Conservation (phyloP, 768 basidiomycete species). For the Boletellus emodensis region DNA sequence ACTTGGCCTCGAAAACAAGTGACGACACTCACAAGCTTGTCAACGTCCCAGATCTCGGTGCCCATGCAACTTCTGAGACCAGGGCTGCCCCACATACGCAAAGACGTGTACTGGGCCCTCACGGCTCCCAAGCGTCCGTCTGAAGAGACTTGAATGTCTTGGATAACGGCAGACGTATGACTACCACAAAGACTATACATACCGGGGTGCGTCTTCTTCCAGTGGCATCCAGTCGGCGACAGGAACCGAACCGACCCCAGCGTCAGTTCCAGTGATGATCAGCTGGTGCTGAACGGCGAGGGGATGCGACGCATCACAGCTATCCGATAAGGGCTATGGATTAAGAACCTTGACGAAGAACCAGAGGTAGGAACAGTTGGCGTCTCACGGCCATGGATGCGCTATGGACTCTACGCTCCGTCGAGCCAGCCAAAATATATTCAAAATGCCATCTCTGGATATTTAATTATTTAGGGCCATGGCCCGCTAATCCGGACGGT, state of each 20-base stretch:
- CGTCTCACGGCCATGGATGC: too few species aligned
- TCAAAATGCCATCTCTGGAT: too few species aligned
- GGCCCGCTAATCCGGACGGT: too few species aligned
- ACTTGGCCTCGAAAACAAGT: neutral
- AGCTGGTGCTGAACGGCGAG: too few species aligned
- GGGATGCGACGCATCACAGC: too few species aligned
- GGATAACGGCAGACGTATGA: constrained; percentile 61
- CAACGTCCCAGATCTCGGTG: constrained; percentile 52
- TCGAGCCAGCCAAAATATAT: too few species aligned
- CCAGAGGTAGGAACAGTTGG: too few species aligned
- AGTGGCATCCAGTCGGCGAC: constrained; percentile 1
- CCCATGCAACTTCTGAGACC: constrained; percentile 60
- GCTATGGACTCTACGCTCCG: too few species aligned
- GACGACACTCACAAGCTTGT: constrained; percentile 39
- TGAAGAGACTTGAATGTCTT: constrained; percentile 37
- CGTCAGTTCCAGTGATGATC: neutral
- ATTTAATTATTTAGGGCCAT: too few species aligned
- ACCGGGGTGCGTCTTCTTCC: constrained; percentile 37
- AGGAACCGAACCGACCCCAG: neutral
- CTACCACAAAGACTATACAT: constrained; percentile 71
- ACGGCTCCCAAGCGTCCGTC: constrained; percentile 61
- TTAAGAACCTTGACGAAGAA: too few species aligned
- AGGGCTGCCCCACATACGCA: constrained; percentile 65
- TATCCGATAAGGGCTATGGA: too few species aligned
- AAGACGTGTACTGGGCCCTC: constrained; percentile 71